These are phyloP conservation scores for Aspergillus sojae DNA, from an alignment of 2,329 filamentous ascomycete species.

Conservation along the genomic window DNA sequence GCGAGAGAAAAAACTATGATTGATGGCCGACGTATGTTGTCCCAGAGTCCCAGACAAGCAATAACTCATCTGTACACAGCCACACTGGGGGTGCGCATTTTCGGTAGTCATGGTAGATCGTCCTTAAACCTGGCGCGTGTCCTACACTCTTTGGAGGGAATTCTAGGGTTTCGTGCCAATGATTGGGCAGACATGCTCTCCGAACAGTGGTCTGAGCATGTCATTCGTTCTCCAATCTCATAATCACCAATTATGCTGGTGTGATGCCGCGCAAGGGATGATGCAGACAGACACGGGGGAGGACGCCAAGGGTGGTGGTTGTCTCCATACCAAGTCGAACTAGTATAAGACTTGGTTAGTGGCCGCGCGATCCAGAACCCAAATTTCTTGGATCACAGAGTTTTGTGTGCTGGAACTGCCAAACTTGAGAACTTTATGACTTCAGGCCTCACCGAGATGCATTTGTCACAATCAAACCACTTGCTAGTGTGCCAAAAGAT, in stretches of 20 bases:
- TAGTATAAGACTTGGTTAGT: constrained; percentile 1
- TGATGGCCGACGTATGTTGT: not conserved
- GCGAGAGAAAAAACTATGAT: not conserved
- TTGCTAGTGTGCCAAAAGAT: no score
- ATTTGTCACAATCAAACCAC: not conserved
- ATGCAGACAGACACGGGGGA: not conserved
- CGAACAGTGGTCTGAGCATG: not conserved
- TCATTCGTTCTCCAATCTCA: not conserved
- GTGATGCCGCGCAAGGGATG: not conserved
- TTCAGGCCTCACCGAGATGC: not conserved
- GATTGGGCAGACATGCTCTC: not conserved
- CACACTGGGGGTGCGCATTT: not conserved
- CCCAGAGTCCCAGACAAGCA: constrained; percentile 7
- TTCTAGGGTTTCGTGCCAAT: not conserved
- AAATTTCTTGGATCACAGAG: not conserved
- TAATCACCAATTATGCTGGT: not conserved
- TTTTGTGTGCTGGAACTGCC: not conserved
- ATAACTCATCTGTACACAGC: constrained; percentile 1
- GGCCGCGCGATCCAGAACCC: constrained; percentile 1
- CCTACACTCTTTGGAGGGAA: not conserved
- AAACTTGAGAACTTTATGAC: not conserved
- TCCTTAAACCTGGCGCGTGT: not conserved
- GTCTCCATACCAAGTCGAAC: not conserved
- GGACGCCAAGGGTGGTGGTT: not conserved
- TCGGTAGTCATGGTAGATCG: constrained; percentile 1